Conservation (phyloP, 2,329 filamentous ascomycete species). For the Zasmidium cellare region DNA sequence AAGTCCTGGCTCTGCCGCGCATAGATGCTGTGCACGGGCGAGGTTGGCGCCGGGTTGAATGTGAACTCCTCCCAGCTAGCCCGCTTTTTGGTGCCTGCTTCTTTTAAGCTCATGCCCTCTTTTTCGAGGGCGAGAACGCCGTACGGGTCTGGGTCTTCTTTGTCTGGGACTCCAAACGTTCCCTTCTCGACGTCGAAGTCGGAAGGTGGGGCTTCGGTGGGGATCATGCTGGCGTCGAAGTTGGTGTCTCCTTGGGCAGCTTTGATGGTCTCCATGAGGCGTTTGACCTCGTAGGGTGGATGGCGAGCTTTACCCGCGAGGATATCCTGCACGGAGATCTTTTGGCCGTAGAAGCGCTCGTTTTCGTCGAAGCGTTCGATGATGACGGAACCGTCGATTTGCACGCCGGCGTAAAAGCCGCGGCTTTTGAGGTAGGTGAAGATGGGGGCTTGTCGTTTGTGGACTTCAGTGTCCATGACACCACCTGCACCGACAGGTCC, state of each 20-base stretch:
- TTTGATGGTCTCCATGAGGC: constrained; percentile 80
- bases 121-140: constrained; percentile 88
- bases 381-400: constrained; percentile 83
- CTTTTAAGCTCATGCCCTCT: constrained; percentile 83
- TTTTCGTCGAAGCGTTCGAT: constrained; percentile 89
- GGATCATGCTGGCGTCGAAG: constrained; percentile 68
- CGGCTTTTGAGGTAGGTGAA: constrained; percentile 88
- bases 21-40: constrained; percentile 65
- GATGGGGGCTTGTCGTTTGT: constrained; percentile 68
- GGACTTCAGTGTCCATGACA: constrained; percentile 67
- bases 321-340: constrained; percentile 63
- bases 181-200: constrained; percentile 63
- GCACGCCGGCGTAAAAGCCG: constrained; percentile 83
- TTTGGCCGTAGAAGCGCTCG: constrained; percentile 76
- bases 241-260: constrained; percentile 81
- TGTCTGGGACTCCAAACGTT: constrained; percentile 74
- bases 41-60: constrained; percentile 73
- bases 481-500: constrained; percentile 79
- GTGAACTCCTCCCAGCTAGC: constrained; percentile 80
- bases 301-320: constrained; percentile 60
- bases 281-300: constrained; percentile 56
- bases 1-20: constrained; percentile 60
- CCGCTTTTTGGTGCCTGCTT: constrained; percentile 76
- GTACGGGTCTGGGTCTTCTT: constrained; percentile 85
- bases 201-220: constrained; percentile 70